Percentiles rank a stretch among this genome's conserved stretches.
These are phyloP conservation scores for Monosporascus cannonballus DNA, from an alignment of 2,329 filamentous ascomycete species.

Conservation along the genomic window DNA sequence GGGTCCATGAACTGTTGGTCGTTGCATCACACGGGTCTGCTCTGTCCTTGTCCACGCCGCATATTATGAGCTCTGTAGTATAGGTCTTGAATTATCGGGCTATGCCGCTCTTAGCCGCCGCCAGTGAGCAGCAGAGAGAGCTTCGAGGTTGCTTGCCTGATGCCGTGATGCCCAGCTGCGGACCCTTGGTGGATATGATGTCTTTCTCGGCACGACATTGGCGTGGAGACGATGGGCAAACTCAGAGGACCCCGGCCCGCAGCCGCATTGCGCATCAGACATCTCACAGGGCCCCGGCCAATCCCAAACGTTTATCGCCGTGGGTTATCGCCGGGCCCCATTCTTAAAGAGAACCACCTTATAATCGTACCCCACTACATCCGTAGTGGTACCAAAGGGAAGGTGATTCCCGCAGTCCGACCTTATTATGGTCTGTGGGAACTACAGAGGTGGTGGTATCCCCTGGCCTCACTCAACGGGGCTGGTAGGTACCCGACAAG, in stretches of 20 bases:
- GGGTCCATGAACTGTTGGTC: neutral
- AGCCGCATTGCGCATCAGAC: neutral
- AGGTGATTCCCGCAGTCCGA: no score
- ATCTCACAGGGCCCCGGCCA: neutral
- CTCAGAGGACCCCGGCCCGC: neutral
- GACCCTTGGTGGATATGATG: neutral
- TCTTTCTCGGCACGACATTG: neutral
- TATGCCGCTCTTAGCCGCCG: slow-evolving; percentile 19
- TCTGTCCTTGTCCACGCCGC: neutral
- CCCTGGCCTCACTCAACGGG: no score
- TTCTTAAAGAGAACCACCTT: no score
- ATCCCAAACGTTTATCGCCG: neutral
- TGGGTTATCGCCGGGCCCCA: no score
- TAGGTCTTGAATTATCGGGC: slow-evolving; percentile 11
- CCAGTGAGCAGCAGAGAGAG: slow-evolving; percentile 1
- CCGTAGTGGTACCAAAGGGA: no score
- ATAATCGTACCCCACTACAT: no score
- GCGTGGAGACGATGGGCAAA: neutral
- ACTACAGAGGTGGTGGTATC: no score
- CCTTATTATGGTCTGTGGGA: no score
- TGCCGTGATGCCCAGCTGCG: neutral
- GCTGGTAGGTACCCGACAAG: no score
- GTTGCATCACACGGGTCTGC: neutral
- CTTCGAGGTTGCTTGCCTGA: slow-evolving; percentile 1
- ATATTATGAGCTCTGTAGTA: slow-evolving; percentile 3